Evolutionary conservation across 2,329 filamentous ascomycete genomes (phyloP).

Genomic region (Bimuria novae-zelandiae): DNA sequence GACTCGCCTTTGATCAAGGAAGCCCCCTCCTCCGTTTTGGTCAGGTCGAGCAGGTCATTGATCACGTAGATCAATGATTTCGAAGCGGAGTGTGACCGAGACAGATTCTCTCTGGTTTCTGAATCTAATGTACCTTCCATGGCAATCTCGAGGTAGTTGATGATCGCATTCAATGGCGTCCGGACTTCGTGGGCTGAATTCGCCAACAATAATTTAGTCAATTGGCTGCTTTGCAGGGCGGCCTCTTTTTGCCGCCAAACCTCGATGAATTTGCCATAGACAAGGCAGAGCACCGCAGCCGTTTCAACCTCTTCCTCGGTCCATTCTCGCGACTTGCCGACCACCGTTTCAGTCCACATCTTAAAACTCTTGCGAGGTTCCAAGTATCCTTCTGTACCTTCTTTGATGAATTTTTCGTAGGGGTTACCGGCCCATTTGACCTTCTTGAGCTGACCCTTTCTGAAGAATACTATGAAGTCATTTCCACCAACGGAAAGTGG

Average conservation of each 20-base stretch:
- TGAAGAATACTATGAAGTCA: constrained; percentile 91
- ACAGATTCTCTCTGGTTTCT: constrained; percentile 83
- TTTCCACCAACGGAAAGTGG: constrained; percentile 74
- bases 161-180: constrained; percentile 89
- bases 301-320: constrained; percentile 88
- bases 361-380: constrained; percentile 82
- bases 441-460: constrained; percentile 74
- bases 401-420: constrained; percentile 75
- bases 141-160: constrained; percentile 92
- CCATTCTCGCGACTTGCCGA: constrained; percentile 86
- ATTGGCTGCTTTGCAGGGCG: constrained; percentile 77
- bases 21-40: constrained; percentile 83
- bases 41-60: constrained; percentile 86
- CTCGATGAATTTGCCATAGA: constrained; percentile 89
- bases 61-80: constrained; percentile 94
- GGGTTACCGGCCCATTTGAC: constrained; percentile 88
- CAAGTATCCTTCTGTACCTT: constrained; percentile 73
- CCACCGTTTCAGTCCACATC: constrained; percentile 77
- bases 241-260: constrained; percentile 92
- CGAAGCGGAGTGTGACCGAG: constrained; percentile 85
- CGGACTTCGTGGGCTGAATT: constrained; percentile 93
- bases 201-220: constrained; percentile 77
- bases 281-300: constrained; percentile 81
- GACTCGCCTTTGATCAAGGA: constrained; percentile 78
- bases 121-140: constrained; percentile 78